Conservation (phyloP, 129 eudicot species). For the Pseudognaphalium luteoalbum region DNA sequence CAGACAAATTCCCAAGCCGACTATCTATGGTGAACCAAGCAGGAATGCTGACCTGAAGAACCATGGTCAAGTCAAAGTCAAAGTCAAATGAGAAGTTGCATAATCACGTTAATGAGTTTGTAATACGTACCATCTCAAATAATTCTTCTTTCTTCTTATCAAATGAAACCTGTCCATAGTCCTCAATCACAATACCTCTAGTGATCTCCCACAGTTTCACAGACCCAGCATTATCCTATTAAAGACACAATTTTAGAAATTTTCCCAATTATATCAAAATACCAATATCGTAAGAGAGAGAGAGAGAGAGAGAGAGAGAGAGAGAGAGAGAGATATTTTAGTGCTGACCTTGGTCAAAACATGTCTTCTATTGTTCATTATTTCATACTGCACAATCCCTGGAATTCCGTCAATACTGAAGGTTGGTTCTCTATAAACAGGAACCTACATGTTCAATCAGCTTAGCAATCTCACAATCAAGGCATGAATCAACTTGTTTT, state of each 20-base stretch:
- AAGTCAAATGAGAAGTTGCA: constrained; percentile 22
- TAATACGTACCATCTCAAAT: constrained; percentile 77
- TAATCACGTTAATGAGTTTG: constrained; percentile 7
- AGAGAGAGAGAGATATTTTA: not conserved
- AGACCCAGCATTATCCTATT: constrained; percentile 84
- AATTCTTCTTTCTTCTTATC: constrained; percentile 89
- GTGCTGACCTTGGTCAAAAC: constrained; percentile 81
- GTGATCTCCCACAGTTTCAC: constrained; percentile 98
- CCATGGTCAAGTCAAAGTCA: constrained; percentile 26
- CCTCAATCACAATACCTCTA: constrained; percentile 67
- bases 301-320: no score
- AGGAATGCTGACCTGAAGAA: constrained; percentile 90
- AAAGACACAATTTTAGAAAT: constrained; percentile 15
- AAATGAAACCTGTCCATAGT: constrained; percentile 87
- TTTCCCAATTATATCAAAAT: constrained; percentile 1
- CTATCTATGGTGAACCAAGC: constrained; percentile 93
- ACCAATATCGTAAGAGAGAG: not conserved
- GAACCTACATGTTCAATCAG: constrained; percentile 53
- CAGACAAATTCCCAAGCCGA: constrained; percentile 90
- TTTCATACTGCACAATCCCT: constrained; percentile 93
- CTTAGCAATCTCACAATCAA: constrained; percentile 16
- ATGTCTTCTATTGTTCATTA: constrained; percentile 84
- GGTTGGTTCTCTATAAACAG: constrained; percentile 80
- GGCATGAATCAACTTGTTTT: not conserved
- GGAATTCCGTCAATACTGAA: constrained; percentile 77